Evolutionary conservation across 2,329 filamentous ascomycete genomes (phyloP), one percentile per base, ranked within the genome.

Genomic region (Fusarium sp.): DNA sequence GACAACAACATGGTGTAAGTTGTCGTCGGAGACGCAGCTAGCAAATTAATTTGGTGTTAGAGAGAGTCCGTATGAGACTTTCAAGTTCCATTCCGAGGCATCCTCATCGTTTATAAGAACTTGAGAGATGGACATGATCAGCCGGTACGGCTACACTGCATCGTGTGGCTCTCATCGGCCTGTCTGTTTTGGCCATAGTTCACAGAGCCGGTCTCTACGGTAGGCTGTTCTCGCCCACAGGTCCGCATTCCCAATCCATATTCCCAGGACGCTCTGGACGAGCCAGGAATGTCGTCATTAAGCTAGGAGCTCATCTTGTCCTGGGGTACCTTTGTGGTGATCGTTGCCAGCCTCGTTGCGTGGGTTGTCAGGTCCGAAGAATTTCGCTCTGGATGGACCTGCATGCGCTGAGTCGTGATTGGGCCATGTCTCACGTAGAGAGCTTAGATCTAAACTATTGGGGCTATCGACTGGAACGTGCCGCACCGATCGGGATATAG

Each of bases 1-100:
- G 63, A 65, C 71, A 73, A 73, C 71, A 72, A 68, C 71, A 73
- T 73, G 50, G 33, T 72, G 71, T 50, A 56, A 61, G 62, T 73
- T 72, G 71, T 71, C 63, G 50, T 28, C 52, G 60, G 44, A 73
- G 61, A 74, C 47, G 52, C 32, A 64, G 52, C 52, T 61, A 60
- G 54, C 52, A 65, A n/a, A 37, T 72, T 61, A 58, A 59, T 64
- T 64, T 37, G 25, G 33, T 50, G 43, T 69, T 68, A 30, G n/a
- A 65, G 47, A 30, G 43, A 46, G 46, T 68, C 30, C n/a, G 54
- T 72, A 12, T 57, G 40, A 40, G 23, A 25, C 30, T 58, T 42
- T 21, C 19, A 25, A 37, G 10, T 10, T 49, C 28, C 49, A 53
- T 42, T 52, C 19, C 32, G 40, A 60, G 49, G 59, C 56, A 47